Conservation (phyloP, 495 filamentous ascomycete genomes). For the Neurospora sp. region DNA sequence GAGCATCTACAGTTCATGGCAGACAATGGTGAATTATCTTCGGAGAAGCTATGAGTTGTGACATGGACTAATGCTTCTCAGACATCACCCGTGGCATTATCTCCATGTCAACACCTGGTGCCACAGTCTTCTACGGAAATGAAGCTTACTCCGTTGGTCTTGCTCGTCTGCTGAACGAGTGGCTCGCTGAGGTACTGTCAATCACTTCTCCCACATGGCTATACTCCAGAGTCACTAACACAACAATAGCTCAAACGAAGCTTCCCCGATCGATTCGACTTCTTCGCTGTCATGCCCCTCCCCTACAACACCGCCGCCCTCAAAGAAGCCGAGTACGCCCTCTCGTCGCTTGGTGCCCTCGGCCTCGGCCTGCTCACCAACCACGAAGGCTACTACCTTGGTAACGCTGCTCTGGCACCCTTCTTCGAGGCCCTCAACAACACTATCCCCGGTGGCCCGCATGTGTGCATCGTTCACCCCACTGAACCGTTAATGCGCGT, state of each 20-base stretch:
- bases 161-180: constrained; percentile 3
- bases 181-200: constrained; percentile 7
- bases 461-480: not conserved
- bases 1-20: constrained; percentile 1
- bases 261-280: not conserved
- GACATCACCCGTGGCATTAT: not conserved
- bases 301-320: not conserved
- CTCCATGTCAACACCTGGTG: not conserved
- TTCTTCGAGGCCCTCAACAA: constrained; percentile 1
- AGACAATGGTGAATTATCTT: not conserved
- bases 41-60: not conserved
- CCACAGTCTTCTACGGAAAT: not conserved
- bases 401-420: constrained; percentile 1
- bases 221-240: no score
- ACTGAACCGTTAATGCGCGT: not conserved
- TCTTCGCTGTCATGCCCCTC: constrained; percentile 2
- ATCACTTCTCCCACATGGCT: no score
- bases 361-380: constrained; percentile 3
- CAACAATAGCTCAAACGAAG: not conserved
- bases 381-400: constrained; percentile 1
- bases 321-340: constrained; percentile 3
- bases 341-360: not conserved
- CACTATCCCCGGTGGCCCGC: not conserved
- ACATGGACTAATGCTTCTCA: not conserved
- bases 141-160: not conserved